Evolutionary conservation across 305 asterid species (phyloP), one percentile per base, ranked within the genome.

Genomic region (Plantago rigida): DNA sequence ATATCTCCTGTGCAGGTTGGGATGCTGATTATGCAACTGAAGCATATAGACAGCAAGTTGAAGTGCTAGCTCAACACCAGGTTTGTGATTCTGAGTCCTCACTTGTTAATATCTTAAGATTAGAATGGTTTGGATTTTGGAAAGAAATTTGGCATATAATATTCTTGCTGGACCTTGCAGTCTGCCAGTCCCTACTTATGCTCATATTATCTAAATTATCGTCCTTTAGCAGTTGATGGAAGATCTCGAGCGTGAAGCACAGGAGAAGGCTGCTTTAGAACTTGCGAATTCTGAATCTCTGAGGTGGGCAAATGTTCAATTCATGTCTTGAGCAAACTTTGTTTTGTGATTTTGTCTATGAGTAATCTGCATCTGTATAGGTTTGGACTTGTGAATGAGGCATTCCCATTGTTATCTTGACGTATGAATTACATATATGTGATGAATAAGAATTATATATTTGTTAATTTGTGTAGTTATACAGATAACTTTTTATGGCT

Each of bases 11-110:
- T 68, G 65, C 79, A 93, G 99, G 92, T 24, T 93, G 99, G 99
- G 97, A 93, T 85, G 73, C 97, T 73, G 96, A 93, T 77, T 83
- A 82, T 81, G 97, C 99, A 52, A 84, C 97, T 74, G 95, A 89
- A 78, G 97, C 72, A 26, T 93, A 93, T 80, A 81, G 85, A 58
- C 97, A 87, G 71, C 96, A 84, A 68, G 97, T 93, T 69, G 95
- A 93, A 78, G 83, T 84, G 34, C 79, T 93, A 78, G 83, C 99
- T 48, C 87, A 87, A 59, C 94, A 80, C 73, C 95, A 89, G 97
- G 99, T 93, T 66, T 61, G 78, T 61, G 52, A 42, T 22, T 13
- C 8, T 51, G 66, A 59, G 44, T 63, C 47, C 59, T 51, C 62
- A 26, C 13, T 15, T 41, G n/a, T 8, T 9, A 22, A 15, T 64